Evolutionary conservation across 2,329 filamentous ascomycete genomes (phyloP), one percentile per base, ranked within the genome.

Genomic region (Aureobasidium leucospermi): DNA sequence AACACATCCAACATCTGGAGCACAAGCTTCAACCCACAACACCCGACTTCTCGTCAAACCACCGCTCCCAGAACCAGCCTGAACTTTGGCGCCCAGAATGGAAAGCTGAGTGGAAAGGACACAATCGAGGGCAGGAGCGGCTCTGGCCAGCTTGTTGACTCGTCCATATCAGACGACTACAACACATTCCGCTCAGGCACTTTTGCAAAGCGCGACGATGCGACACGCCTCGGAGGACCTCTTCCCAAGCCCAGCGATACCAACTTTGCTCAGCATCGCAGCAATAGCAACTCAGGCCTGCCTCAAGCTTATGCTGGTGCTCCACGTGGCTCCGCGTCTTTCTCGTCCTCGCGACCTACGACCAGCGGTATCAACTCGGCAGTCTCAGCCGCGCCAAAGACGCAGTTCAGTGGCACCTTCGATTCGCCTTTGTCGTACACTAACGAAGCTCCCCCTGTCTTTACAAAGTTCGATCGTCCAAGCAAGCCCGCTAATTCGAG

Each of bases 131-230:
- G 76, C 58, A 83, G 86, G 67, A 85, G 84, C 3, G 88, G 87
- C 51, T 89, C 87, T 6, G 81, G 85, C 62, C 87, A 86, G 61
- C 77, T 91, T 41, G 79, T 88, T 61, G 79, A 83, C 46, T 83
- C 85, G 43, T 88, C 87, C 9, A 86, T 90, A 67, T 82, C 83
- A 16, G 86, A 89, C 65, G 76, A 79, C 48, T 89, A 86, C 84
- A 73, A 72, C 55, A 74, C 73, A 52, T 76, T 76, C 47, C 74
- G 77, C 55, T 78, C 75, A 9, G 16, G 13, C 19, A 16, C 38
- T 38, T 52, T 59, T 48, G 63, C 75, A 79, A 39, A 80, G 82
- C 15, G 51, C 55, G 29, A 64, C 63, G 63, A 57, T 61, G 57
- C 56, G 39, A 57, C 49, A 16, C 61, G 13, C 43, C 67, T 23